Conservation (phyloP, 805 yeast genomes). For the Myxozyma lipomycoides region DNA sequence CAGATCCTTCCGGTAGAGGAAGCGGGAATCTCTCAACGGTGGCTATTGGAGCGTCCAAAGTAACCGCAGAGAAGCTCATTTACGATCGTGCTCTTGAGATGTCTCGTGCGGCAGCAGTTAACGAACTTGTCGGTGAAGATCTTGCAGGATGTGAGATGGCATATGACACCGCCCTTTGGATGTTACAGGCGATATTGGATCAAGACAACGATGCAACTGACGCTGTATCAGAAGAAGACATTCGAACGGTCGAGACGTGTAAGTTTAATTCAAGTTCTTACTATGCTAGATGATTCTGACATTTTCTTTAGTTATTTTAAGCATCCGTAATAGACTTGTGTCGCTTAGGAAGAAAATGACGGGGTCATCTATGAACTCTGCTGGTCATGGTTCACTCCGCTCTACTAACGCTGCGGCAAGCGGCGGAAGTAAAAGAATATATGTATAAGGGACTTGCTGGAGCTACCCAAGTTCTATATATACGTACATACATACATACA, state of each 20-base stretch:
- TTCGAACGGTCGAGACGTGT: constrained; percentile 65
- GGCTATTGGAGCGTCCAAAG: constrained; percentile 2
- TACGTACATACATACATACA: too few species aligned
- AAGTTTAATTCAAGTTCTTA: constrained; percentile 1
- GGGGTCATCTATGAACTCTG: neutral
- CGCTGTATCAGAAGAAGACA: constrained; percentile 64
- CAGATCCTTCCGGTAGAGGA: constrained; percentile 2
- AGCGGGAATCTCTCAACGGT: too few species aligned
- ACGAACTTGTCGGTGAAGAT: constrained; percentile 74
- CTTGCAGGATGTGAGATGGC: constrained; percentile 76
- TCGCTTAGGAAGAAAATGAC: constrained; percentile 52
- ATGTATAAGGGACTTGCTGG: too few species aligned
- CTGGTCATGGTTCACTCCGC: too few species aligned
- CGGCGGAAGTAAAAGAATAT: too few species aligned
- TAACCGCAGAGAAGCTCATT: constrained; percentile 60
- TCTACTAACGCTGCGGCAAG: too few species aligned
- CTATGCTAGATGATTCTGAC: neutral
- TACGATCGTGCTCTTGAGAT: constrained; percentile 93
- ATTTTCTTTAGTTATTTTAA: constrained; percentile 48
- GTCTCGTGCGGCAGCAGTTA: constrained; percentile 84
- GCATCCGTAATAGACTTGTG: constrained; percentile 75
- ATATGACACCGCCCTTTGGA: constrained; percentile 91
- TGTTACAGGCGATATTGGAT: constrained; percentile 75
- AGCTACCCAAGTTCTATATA: too few species aligned
- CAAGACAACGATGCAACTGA: constrained; percentile 46